These are phyloP conservation scores for Gastrodia elata DNA, from an alignment of 106 monocot species.

Conservation along the genomic window DNA sequence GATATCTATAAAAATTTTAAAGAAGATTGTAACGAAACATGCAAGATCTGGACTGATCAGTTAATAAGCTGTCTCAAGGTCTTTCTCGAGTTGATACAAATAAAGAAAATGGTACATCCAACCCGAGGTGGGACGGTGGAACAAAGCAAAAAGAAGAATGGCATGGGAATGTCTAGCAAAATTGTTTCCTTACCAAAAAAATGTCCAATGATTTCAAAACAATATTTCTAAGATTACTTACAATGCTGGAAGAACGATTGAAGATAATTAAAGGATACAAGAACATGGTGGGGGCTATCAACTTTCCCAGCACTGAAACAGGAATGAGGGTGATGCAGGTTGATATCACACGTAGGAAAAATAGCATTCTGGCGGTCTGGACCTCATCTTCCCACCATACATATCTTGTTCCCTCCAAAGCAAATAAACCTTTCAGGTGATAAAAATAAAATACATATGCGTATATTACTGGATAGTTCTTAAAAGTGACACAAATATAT, in stretches of 20 bases:
- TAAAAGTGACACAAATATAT: background rate
- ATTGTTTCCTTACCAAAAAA: background rate
- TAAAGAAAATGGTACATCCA: background rate
- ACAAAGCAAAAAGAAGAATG: background rate
- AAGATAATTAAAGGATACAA: constrained; percentile 71
- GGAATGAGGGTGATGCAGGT: constrained; percentile 60
- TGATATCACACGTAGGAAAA: constrained; percentile 80
- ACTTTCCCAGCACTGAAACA: constrained; percentile 40
- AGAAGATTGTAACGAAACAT: background rate
- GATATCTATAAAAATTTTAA: constrained; percentile 49
- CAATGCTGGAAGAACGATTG: background rate
- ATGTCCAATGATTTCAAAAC: background rate
- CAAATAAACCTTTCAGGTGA: constrained; percentile 20
- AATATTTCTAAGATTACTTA: background rate
- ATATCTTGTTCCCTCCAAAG: constrained; percentile 38
- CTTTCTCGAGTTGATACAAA: background rate
- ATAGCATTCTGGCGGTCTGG: constrained; percentile 77
- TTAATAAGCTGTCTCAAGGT: background rate
- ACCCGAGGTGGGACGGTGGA: background rate
- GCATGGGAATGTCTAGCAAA: background rate
- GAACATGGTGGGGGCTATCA: constrained; percentile 69
- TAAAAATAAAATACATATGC: background rate
- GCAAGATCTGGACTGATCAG: no score
- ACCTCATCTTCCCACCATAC: constrained; percentile 79
- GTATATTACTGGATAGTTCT: background rate